A percentile compares a stretch with the other conserved stretches of the same genome.
These are phyloP conservation scores for Penicillium sp. DNA, from an alignment of 2,329 filamentous ascomycete genomes.

Conservation along the genomic window DNA sequence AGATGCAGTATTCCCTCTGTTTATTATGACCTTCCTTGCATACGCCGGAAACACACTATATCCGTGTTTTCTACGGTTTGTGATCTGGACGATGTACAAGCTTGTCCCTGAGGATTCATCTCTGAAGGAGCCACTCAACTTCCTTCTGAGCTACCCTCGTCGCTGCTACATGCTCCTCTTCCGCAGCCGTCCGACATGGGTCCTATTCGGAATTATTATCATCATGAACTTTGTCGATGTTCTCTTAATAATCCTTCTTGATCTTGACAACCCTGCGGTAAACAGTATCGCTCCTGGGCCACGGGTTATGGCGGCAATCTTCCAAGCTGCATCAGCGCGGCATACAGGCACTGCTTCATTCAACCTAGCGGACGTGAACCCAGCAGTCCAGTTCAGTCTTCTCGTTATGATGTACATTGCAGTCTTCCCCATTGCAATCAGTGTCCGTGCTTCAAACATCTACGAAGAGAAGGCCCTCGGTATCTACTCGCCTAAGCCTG, in stretches of 20 bases:
- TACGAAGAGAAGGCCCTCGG: slow-evolving; percentile 71
- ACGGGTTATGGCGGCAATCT: slow-evolving; percentile 62
- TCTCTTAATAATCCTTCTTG: slow-evolving; percentile 58
- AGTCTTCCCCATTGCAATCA: slow-evolving; percentile 92
- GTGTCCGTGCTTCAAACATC: slow-evolving; percentile 73
- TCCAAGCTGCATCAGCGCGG: slow-evolving; percentile 59
- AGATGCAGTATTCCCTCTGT: slow-evolving; percentile 47
- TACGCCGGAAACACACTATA: slow-evolving; percentile 53
- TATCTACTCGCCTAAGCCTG: slow-evolving; percentile 42
- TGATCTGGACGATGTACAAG: slow-evolving; percentile 62
- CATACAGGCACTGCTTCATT: slow-evolving; percentile 59
- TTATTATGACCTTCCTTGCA: slow-evolving; percentile 47
- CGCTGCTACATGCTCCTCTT: slow-evolving; percentile 68
- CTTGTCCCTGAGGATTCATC: slow-evolving; percentile 44
- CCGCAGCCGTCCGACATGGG: slow-evolving; percentile 64
- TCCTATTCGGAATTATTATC: slow-evolving; percentile 55
- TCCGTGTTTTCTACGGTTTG: slow-evolving; percentile 60
- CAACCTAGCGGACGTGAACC: slow-evolving; percentile 56
- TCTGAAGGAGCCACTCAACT: slow-evolving; percentile 52
- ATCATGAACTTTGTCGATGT: slow-evolving; percentile 57
- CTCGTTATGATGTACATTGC: slow-evolving; percentile 99
- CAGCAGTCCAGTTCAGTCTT: slow-evolving; percentile 62
- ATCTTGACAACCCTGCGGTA: slow-evolving; percentile 59
- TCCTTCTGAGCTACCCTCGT: slow-evolving; percentile 66
- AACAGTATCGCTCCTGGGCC: slow-evolving; percentile 44